Conservation (phyloP, 768 basidiomycete species). For the Tremella yokohamensis region DNA sequence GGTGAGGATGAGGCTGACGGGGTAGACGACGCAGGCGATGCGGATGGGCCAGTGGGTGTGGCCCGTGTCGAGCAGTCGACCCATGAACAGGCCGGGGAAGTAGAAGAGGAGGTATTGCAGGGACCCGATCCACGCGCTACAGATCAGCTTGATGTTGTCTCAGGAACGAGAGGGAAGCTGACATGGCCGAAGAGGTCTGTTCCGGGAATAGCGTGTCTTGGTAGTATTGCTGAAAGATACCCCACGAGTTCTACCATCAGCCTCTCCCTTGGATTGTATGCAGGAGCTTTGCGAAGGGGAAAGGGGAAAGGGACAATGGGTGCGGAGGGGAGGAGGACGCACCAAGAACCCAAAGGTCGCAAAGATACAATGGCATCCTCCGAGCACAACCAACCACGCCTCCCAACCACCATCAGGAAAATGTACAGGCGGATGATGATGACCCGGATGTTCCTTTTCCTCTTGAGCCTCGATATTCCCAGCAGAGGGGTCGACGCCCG, state of each 20-base stretch:
- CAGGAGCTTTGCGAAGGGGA: background rate
- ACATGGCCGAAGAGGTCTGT: constrained; percentile 2
- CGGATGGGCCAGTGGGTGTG: background rate
- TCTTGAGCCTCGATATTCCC: too few species aligned
- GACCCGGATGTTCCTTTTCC: too few species aligned
- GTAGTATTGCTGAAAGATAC: constrained; percentile 4
- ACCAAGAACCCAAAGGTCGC: constrained; percentile 3
- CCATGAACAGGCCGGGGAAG: constrained; percentile 5
- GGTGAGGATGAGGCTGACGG: constrained; percentile 4
- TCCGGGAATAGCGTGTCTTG: background rate
- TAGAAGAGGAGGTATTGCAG: constrained; percentile 3
- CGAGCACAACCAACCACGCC: constrained; percentile 1
- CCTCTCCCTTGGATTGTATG: background rate
- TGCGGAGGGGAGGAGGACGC: background rate
- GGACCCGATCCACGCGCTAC: constrained; percentile 2
- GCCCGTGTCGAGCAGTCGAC: background rate
- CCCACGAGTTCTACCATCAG: constrained; percentile 5
- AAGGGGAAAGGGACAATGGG: background rate
- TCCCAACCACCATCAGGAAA: constrained; percentile 1
- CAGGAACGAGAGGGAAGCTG: background rate
- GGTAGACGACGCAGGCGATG: constrained; percentile 1
- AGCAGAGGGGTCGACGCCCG: too few species aligned
- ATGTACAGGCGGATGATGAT: background rate
- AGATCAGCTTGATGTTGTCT: background rate
- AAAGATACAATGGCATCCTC: constrained; percentile 1